phyloP scores from a whole-genome alignment of 2,329 filamentous ascomycete genomes.

The Cladosporium oxysporum region DNA sequence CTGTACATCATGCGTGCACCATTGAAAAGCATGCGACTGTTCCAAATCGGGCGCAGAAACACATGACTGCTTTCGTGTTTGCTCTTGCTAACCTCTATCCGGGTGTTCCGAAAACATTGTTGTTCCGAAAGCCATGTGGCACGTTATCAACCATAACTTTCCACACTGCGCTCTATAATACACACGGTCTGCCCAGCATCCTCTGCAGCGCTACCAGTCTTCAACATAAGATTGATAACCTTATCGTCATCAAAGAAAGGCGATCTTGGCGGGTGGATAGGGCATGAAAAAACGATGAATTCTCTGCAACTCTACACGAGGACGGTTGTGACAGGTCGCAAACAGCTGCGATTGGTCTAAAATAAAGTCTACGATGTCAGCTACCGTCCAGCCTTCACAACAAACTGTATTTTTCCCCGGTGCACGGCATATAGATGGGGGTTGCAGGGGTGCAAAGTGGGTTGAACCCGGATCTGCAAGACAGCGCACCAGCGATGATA shows the following conservation, averaged over 20 bases:
- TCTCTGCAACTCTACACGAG: background rate
- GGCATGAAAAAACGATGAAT: background rate
- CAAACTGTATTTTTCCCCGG: background rate
- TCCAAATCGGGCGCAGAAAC: too few species aligned
- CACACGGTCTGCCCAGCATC: background rate
- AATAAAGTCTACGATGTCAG: background rate
- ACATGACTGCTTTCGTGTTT: too few species aligned
- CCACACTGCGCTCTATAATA: background rate
- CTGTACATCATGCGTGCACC: too few species aligned
- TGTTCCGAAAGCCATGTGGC: too few species aligned
- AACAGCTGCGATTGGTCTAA: background rate
- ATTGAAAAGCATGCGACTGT: too few species aligned
- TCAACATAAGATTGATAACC: background rate
- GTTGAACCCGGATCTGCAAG: background rate
- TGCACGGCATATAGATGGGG: background rate
- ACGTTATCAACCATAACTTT: background rate
- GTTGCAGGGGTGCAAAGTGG: background rate
- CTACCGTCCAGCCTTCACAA: background rate
- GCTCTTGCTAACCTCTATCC: too few species aligned
- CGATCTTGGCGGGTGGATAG: background rate
- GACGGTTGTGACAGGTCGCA: background rate
- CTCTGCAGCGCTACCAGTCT: background rate
- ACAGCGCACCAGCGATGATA: background rate
- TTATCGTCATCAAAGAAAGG: background rate
- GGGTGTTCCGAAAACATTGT: constrained; percentile 15